Evolutionary conservation across 371 early-diverging fungal species (phyloP).

Genomic region (Zychaea mexicana): DNA sequence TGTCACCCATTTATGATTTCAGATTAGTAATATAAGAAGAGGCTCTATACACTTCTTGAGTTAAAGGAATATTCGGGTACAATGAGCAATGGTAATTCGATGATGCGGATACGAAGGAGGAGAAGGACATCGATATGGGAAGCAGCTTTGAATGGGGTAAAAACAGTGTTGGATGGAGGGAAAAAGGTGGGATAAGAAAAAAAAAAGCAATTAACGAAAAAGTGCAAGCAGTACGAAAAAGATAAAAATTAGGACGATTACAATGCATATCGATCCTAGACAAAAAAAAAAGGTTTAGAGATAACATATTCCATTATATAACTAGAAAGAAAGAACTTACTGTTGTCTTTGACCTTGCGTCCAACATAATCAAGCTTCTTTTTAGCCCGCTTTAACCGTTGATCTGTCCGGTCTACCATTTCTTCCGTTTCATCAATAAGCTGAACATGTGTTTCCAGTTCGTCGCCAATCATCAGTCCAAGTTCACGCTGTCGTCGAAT

Average conservation of each 20-base stretch:
- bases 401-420: constrained; percentile 65
- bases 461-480: constrained; percentile 76
- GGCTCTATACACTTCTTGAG: no score
- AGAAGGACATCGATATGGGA: no score
- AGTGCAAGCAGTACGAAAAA: constrained; percentile 45
- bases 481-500: constrained; percentile 77
- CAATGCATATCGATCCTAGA: constrained; percentile 50
- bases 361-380: constrained; percentile 47
- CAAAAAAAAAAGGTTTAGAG: background rate
- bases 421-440: constrained; percentile 75
- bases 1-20: no score
- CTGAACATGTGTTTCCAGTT: constrained; percentile 76
- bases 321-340: constrained; percentile 25
- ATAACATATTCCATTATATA: background rate
- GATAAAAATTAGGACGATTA: constrained; percentile 44
- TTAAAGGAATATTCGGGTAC: no score
- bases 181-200: background rate
- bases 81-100: no score
- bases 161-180: background rate
- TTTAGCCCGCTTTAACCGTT: constrained; percentile 57
- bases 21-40: no score
- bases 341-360: constrained; percentile 49
- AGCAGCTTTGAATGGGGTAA: background rate
- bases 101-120: no score
- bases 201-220: constrained; percentile 21